These are phyloP conservation scores for Incumbomyces lentus DNA, from an alignment of 2,329 filamentous ascomycete genomes.

Conservation along the genomic window DNA sequence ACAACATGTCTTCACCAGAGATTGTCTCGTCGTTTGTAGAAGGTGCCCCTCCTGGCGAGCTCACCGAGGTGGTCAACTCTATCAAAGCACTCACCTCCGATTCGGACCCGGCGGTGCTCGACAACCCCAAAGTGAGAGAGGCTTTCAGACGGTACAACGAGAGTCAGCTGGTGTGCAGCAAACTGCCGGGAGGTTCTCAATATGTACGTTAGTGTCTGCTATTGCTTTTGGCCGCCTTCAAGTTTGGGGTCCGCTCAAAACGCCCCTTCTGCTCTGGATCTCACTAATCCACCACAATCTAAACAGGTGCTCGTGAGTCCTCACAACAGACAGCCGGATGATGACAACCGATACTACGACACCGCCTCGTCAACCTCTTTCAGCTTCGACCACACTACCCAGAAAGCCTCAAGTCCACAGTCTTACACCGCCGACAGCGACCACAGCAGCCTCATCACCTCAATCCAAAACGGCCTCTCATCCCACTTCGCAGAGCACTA, in stretches of 20 bases:
- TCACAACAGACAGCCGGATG: constrained; percentile 57
- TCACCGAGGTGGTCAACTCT: constrained; percentile 73
- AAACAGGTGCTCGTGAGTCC: constrained; percentile 64
- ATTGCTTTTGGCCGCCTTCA: no score
- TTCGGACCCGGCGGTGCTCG: constrained; percentile 51
- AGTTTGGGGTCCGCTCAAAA: no score
- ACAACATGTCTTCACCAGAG: constrained; percentile 37
- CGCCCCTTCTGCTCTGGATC: no score
- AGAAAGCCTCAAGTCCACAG: constrained; percentile 76
- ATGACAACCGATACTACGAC: constrained; percentile 70
- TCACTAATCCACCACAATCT: neutral
- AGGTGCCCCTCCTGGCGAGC: constrained; percentile 91
- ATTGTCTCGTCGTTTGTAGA: constrained; percentile 79
- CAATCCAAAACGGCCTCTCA: constrained; percentile 65
- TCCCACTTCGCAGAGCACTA: constrained; percentile 82
- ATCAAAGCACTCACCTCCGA: constrained; percentile 76
- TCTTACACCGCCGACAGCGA: constrained; percentile 67
- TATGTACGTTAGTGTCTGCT: constrained; percentile 43
- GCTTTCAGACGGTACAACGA: constrained; percentile 95
- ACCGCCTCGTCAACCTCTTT: constrained; percentile 81
- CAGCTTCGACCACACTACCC: constrained; percentile 71
- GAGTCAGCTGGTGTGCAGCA: constrained; percentile 78
- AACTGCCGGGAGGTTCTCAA: constrained; percentile 76
- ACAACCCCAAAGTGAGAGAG: constrained; percentile 55
- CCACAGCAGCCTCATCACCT: constrained; percentile 64